Evolutionary conservation across 2,329 filamentous ascomycete species (phyloP).

Genomic region (Aspergillus fischeri): DNA sequence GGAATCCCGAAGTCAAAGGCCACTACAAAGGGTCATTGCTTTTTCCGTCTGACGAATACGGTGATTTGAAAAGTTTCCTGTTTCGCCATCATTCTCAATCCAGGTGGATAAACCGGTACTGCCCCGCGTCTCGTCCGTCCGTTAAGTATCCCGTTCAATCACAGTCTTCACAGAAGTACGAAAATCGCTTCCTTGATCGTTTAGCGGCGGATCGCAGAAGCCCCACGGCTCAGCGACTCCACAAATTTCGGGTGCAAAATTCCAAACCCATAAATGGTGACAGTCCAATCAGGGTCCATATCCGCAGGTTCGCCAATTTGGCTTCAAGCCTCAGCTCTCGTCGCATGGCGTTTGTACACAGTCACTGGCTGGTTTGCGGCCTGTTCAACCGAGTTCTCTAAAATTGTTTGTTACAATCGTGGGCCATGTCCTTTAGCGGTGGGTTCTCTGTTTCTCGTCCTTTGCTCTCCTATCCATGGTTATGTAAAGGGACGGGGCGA

Average conservation of each 20-base stretch:
- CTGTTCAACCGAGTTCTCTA: not conserved
- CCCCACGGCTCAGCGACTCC: slow-evolving; percentile 23
- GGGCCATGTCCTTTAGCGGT: not conserved
- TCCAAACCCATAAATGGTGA: slow-evolving; percentile 1
- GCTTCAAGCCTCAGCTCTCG: slow-evolving; percentile 13
- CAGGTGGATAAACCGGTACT: slow-evolving; percentile 9
- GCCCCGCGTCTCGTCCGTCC: slow-evolving; percentile 14
- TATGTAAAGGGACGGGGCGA: slow-evolving; percentile 24
- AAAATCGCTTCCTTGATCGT: slow-evolving; percentile 10
- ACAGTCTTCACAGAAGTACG: slow-evolving; percentile 1
- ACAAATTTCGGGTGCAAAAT: not conserved
- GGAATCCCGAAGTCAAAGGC: slow-evolving; percentile 6
- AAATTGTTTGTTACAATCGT: slow-evolving; percentile 6
- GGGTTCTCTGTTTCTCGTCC: not conserved
- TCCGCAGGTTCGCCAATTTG: slow-evolving; percentile 2
- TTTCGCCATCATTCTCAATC: slow-evolving; percentile 11
- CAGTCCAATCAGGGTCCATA: not conserved
- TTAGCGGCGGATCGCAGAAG: slow-evolving; percentile 22
- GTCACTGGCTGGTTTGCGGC: slow-evolving; percentile 9
- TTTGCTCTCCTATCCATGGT: slow-evolving; percentile 1
- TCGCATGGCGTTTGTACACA: slow-evolving; percentile 1
- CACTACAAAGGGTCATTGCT: slow-evolving; percentile 8
- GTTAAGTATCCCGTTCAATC: slow-evolving; percentile 14
- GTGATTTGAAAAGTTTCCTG: slow-evolving; percentile 1
- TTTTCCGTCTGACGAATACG: slow-evolving; percentile 13